Conservation (phyloP, 345 rosid genomes). For the Eucalyptus camaldulensis region DNA sequence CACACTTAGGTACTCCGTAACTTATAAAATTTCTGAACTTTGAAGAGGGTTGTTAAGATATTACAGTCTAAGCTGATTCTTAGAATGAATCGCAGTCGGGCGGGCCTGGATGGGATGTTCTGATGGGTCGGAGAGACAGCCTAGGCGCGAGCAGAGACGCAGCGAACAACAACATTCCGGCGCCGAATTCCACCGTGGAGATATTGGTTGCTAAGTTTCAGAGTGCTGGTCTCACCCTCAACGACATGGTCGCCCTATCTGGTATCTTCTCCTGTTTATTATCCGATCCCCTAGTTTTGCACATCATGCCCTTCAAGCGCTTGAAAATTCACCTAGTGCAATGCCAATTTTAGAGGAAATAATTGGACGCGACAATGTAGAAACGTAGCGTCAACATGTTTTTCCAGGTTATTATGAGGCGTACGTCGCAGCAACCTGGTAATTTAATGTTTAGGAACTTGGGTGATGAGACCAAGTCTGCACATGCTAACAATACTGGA, state of each 20-base stretch:
- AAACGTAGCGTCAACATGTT: not conserved
- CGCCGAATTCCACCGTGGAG: conserved; percentile 60
- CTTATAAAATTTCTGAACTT: not conserved
- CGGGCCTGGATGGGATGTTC: conserved; percentile 87
- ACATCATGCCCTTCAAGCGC: not conserved
- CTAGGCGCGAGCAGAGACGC: conserved; percentile 53
- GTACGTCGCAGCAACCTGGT: not conserved
- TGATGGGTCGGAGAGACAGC: conserved; percentile 64
- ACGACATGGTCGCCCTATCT: conserved; percentile 70
- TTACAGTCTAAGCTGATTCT: not conserved
- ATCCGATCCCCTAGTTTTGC: not conserved
- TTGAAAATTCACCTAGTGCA: not conserved
- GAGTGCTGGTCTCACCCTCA: conserved; percentile 55
- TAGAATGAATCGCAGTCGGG: conserved; percentile 41
- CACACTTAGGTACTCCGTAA: not conserved
- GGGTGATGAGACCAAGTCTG: not conserved
- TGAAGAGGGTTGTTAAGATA: not conserved
- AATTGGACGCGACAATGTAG: not conserved
- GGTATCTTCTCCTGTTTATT: conserved; percentile 12
- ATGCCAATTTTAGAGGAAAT: not conserved
- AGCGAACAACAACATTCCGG: conserved; percentile 50
- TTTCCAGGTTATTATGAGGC: not conserved
- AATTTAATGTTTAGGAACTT: not conserved
- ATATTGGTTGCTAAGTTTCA: conserved; percentile 43
- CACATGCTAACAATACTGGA: not conserved